A percentile compares a stretch with the other conserved stretches of the same genome.
Conservation (phyloP, 768 basidiomycete species). For the Jaapia argillacea region DNA sequence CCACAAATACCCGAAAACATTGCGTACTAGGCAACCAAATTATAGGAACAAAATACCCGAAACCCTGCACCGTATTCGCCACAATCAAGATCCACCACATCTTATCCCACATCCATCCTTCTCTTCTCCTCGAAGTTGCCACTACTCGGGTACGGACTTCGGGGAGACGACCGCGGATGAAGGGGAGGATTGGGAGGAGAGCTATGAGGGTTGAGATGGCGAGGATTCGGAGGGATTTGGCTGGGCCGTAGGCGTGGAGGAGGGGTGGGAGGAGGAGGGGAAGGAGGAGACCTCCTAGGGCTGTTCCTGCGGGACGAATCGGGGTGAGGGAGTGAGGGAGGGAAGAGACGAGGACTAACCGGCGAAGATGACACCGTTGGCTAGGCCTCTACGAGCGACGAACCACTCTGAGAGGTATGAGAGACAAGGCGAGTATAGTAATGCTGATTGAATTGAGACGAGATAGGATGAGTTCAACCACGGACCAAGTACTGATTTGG, state of each 20-base stretch:
- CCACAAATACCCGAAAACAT: too few species aligned
- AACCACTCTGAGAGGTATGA: slow-evolving; percentile 24
- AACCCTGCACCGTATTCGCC: slow-evolving; percentile 13
- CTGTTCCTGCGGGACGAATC: slow-evolving; percentile 10
- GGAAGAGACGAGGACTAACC: too few species aligned
- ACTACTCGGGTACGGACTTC: slow-evolving; percentile 8
- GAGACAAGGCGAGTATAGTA: slow-evolving; percentile 17
- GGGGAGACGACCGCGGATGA: slow-evolving; percentile 17
- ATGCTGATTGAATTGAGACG: slow-evolving; percentile 5
- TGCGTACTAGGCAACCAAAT: slow-evolving; percentile 14
- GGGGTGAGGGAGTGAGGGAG: too few species aligned
- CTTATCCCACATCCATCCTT: slow-evolving; percentile 9
- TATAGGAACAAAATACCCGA: slow-evolving; percentile 14
- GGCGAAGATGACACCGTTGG: slow-evolving; percentile 22
- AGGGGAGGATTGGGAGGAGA: slow-evolving; percentile 15
- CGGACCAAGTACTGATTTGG: too few species aligned
- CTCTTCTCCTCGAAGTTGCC: neutral
- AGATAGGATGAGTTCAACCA: too few species aligned
- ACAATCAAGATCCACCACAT: slow-evolving; percentile 14
- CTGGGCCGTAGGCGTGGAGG: slow-evolving; percentile 13
- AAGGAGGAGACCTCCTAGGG: slow-evolving; percentile 17
- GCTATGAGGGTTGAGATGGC: slow-evolving; percentile 9
- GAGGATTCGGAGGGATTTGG: slow-evolving; percentile 16
- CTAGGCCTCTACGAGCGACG: slow-evolving; percentile 18
- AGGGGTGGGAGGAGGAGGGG: slow-evolving; percentile 18